Evolutionary conservation across 495 filamentous ascomycete genomes (phyloP).

Genomic region (Neohortaea acidophila): DNA sequence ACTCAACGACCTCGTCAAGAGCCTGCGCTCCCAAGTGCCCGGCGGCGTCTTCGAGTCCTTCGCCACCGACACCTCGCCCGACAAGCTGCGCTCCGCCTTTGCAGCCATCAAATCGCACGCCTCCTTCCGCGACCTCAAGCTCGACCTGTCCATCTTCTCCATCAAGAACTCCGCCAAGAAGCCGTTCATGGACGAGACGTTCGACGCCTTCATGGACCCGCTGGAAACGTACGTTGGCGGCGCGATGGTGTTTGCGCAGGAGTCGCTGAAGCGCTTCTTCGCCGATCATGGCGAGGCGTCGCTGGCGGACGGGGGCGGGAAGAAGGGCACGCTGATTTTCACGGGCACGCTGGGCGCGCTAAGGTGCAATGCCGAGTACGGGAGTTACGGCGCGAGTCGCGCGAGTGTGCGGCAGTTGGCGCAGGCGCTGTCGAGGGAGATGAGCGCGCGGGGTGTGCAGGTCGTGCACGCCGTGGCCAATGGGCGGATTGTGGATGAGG

Average conservation of each 20-base stretch:
- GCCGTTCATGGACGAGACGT: conserved; percentile 35
- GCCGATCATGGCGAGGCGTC: conserved; percentile 29
- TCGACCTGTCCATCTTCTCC: conserved; percentile 31
- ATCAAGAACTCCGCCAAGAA: conserved; percentile 33
- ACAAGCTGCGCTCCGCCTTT: conserved; percentile 27
- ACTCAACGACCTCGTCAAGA: conserved; percentile 25
- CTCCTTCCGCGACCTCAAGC: conserved; percentile 31
- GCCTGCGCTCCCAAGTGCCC: conserved; percentile 26
- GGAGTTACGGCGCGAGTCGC: conserved; percentile 32
- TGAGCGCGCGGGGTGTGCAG: conserved; percentile 32
- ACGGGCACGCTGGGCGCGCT: conserved; percentile 35
- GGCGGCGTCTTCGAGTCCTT: conserved; percentile 31
- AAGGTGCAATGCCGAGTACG: conserved; percentile 29
- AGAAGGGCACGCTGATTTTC: conserved; percentile 37
- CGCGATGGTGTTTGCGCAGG: conserved; percentile 33
- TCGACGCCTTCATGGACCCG: conserved; percentile 28
- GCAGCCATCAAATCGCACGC: conserved; percentile 28
- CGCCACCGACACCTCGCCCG: conserved; percentile 31
- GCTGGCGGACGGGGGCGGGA: conserved; percentile 25
- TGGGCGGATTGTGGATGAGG: conserved; percentile 31
- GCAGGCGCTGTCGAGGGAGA: conserved; percentile 34
- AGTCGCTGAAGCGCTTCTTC: conserved; percentile 30
- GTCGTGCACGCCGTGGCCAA: conserved; percentile 36
- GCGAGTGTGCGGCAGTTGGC: conserved; percentile 31
- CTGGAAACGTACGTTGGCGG: conserved; percentile 33